These are phyloP conservation scores for Sordariomycetes sp. DNA, from an alignment of 2,329 filamentous ascomycete species.

Conservation along the genomic window DNA sequence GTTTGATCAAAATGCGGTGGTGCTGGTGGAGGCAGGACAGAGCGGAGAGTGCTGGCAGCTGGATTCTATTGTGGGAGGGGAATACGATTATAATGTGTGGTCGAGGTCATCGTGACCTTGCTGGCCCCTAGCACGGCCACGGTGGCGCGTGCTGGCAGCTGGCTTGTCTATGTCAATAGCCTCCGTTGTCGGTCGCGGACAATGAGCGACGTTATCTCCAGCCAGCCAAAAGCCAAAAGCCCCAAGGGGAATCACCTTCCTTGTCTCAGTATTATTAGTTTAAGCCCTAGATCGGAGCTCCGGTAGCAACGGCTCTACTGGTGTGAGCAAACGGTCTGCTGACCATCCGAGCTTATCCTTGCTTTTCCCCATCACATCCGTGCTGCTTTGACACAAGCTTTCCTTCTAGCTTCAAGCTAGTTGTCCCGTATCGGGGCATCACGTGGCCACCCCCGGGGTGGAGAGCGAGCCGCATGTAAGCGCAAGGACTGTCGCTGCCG, in stretches of 20 bases:
- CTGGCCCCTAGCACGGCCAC: background rate
- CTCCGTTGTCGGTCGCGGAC: background rate
- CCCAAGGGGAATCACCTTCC: background rate
- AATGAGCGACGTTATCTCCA: background rate
- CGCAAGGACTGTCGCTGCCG: no score
- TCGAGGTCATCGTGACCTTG: constrained; percentile 1
- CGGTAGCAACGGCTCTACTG: background rate
- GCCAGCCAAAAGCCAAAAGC: background rate
- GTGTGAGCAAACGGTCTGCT: background rate
- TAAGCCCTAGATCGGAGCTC: background rate
- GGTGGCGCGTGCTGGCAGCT: no score
- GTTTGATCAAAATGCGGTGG: no score
- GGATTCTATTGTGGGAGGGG: background rate
- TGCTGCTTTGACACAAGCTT: background rate
- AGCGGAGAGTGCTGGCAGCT: background rate
- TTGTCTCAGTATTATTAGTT: background rate
- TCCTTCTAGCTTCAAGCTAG: no score
- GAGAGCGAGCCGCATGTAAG: constrained; percentile 13
- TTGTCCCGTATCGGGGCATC: constrained; percentile 8
- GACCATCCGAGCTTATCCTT: background rate
- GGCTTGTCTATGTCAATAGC: background rate
- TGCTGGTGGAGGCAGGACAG: background rate
- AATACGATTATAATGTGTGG: background rate
- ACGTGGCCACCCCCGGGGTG: constrained; percentile 11
- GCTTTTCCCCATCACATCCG: background rate